Percentiles rank a stretch among this genome's conserved stretches.
Evolutionary conservation across 495 filamentous ascomycete genomes (phyloP).

Genomic region (Apodospora peruviana): DNA sequence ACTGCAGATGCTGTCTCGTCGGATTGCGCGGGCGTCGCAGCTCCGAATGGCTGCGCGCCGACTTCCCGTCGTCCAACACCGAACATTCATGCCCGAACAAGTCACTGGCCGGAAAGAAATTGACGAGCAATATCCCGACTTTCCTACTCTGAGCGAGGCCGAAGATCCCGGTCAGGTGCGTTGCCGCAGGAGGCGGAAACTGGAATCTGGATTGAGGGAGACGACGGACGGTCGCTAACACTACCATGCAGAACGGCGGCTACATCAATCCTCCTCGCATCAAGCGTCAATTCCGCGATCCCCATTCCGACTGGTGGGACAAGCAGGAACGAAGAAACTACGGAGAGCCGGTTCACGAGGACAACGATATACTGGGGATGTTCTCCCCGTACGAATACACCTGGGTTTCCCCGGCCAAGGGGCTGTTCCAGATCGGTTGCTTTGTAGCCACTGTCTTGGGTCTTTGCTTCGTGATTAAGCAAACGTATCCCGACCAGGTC

Average conservation of each 20-base stretch:
- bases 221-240: slow-evolving; percentile 18
- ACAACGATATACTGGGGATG: slow-evolving; percentile 90
- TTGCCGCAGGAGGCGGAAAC: slow-evolving; percentile 3
- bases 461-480: slow-evolving; percentile 64
- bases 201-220: not conserved
- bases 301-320: slow-evolving; percentile 94
- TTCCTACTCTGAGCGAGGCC: slow-evolving; percentile 54
- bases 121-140: slow-evolving; percentile 47
- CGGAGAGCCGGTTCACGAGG: slow-evolving; percentile 92
- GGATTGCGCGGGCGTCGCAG: slow-evolving; percentile 48
- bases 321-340: slow-evolving; percentile 94
- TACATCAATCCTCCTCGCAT: slow-evolving; percentile 81
- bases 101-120: slow-evolving; percentile 32
- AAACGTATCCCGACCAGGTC: slow-evolving; percentile 80
- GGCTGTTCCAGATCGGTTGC: slow-evolving; percentile 62
- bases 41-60: slow-evolving; percentile 46
- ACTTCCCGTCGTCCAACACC: slow-evolving; percentile 43
- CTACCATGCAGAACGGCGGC: slow-evolving; percentile 68
- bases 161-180: slow-evolving; percentile 74
- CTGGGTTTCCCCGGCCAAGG: slow-evolving; percentile 69
- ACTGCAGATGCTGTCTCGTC: slow-evolving; percentile 61
- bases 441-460: slow-evolving; percentile 67
- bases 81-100: slow-evolving; percentile 42
- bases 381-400: slow-evolving; percentile 88
- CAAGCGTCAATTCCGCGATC: slow-evolving; percentile 87